Evolutionary conservation across 495 filamentous ascomycete species (phyloP).

Genomic region (Trichoderma parareesei): DNA sequence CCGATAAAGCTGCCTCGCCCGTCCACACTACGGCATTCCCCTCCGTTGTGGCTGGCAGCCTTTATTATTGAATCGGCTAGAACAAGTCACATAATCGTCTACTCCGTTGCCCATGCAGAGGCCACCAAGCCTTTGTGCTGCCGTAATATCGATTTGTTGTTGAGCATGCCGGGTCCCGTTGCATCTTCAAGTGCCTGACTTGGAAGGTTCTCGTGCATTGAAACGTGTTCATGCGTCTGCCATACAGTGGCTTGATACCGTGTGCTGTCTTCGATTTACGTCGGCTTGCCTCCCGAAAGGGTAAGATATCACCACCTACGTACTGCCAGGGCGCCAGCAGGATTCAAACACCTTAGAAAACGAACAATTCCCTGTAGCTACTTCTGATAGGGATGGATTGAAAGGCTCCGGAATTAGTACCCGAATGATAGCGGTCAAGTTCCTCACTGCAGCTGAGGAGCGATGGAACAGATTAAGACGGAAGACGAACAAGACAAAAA

Average conservation of each 20-base stretch:
- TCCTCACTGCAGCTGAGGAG: too few relatives aligned
- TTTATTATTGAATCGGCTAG: conserved; percentile 3
- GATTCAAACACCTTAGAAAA: neutral
- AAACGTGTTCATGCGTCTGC: conserved; percentile 8
- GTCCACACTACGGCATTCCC: neutral
- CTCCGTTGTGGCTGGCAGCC: neutral
- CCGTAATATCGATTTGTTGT: neutral
- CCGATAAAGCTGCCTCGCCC: neutral
- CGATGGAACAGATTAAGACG: too few relatives aligned
- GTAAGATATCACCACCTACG: neutral
- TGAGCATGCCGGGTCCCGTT: neutral
- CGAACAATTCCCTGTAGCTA: neutral
- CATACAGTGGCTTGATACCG: neutral
- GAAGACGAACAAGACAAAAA: neutral
- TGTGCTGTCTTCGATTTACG: too few relatives aligned
- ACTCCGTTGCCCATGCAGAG: neutral
- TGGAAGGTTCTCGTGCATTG: neutral
- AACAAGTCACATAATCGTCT: neutral
- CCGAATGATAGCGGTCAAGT: neutral
- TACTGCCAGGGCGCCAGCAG: neutral
- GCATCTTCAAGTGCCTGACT: neutral
- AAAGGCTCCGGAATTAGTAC: neutral
- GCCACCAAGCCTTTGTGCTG: neutral
- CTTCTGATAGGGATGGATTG: too few relatives aligned
- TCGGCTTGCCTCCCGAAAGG: neutral